Base-by-base conservation (phyloP, 2,329 filamentous ascomycete species). In the Xylariaceae sp. region DNA sequence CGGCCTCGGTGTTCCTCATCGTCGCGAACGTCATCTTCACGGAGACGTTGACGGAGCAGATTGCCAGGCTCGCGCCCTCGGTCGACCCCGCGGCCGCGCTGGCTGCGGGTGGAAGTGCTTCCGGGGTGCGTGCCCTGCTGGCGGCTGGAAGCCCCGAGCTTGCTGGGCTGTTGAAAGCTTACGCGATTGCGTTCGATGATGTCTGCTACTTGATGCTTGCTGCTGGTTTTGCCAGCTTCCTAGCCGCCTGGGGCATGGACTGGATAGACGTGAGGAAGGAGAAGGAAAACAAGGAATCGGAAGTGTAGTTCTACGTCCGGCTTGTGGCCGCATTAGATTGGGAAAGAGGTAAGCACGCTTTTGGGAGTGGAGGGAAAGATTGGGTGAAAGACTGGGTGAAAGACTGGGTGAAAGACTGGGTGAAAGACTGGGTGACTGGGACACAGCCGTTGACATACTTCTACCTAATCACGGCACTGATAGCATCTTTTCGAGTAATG, bases 211-310 rank as follows among this genome's bases (percentile, higher is more conserved):
- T 37, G 3, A 11, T 34, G 23, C 3, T 10, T 5, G 31, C 31
- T 17, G n/a, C 25, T 3, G 35, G 19, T 5, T 23, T 15, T 6
- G 16, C 33, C 11, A 26, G 19, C 22, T 31, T 22, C 18, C 10
- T 17, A 6, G 31, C 35, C 15, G 11, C 35, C 14, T 33, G 26
- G 31, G 35, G 35, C n/a, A 37, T 34, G 35, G 35, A 31, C 10
- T 37, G 31, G 35, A 19, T 26, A 5, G 31, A 37, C 26, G 29
- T 34, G 29, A 37, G 32, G 27, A 36, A 24, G 29, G 26, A 37
- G 15, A 23, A 23, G 12, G 21, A 23, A 12, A 8, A 8, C 8
- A 23, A 12, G 8, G 21, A 23, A 12, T 23, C 21, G 21, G 21
- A 23, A 12, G 21, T 12, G 21, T 23, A n/a, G n/a, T n/a, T n/a